A percentile compares a stretch with the other conserved stretches of the same genome.
These are phyloP conservation scores for Rosa lucieae DNA, from an alignment of 306 rosid genomes.

Conservation along the genomic window DNA sequence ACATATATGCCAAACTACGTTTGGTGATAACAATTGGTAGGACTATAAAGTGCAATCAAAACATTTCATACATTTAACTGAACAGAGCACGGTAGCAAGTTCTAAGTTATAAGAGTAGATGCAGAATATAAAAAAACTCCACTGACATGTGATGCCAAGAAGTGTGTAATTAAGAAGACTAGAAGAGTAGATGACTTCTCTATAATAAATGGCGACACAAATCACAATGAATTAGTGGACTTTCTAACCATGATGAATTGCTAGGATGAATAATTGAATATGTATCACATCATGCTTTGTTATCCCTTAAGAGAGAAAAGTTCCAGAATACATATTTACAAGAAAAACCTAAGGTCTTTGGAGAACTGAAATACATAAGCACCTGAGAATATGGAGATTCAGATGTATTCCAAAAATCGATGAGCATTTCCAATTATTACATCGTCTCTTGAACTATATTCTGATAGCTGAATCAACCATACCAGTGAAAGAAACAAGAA, in stretches of 20 bases:
- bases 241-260: neutral
- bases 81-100: neutral
- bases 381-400: neutral
- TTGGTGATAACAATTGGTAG: slow-evolving; percentile 50
- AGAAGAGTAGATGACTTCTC: neutral
- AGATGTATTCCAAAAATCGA: neutral
- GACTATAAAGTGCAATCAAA: slow-evolving; percentile 30
- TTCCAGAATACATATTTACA: neutral
- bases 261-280: too few relatives aligned
- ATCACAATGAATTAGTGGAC: neutral
- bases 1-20: slow-evolving; percentile 69
- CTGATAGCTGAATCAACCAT: neutral
- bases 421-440: neutral
- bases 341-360: neutral
- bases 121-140: neutral
- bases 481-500: neutral
- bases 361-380: neutral
- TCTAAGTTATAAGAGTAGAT: neutral
- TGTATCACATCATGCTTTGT: neutral
- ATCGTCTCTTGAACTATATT: neutral
- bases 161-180: neutral
- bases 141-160: neutral
- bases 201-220: neutral
- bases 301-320: neutral
- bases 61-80: neutral